Conservation (phyloP, 2,329 filamentous ascomycete genomes). For the Fusarium buharicum region DNA sequence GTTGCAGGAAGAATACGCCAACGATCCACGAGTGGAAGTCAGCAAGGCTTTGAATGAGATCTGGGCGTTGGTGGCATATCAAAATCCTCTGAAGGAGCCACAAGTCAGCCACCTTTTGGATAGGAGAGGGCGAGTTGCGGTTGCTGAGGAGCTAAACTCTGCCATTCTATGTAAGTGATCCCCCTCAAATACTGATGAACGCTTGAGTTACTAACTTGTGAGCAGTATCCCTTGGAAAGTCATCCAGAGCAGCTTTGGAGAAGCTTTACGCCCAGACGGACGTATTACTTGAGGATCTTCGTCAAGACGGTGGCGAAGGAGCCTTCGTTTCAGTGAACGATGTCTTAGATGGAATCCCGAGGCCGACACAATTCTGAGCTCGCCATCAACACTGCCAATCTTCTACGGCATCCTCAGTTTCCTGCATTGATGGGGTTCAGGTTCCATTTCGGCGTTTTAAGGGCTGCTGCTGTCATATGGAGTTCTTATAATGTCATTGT, state of each 20-base stretch:
- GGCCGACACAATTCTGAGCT: constrained; percentile 49
- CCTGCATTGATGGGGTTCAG: constrained; percentile 33
- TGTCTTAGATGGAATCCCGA: constrained; percentile 60
- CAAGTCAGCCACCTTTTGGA: constrained; percentile 83
- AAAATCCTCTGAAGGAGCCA: constrained; percentile 78
- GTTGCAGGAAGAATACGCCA: constrained; percentile 79
- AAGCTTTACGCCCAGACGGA: constrained; percentile 86
- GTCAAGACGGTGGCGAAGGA: constrained; percentile 80
- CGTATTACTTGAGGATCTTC: constrained; percentile 83
- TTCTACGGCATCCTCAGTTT: constrained; percentile 18
- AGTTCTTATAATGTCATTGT: constrained; percentile 17
- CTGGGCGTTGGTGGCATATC: constrained; percentile 88
- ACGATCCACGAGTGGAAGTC: constrained; percentile 75
- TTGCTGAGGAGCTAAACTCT: constrained; percentile 94
- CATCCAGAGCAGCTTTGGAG: constrained; percentile 85
- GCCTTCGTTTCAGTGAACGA: constrained; percentile 77
- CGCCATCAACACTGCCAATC: not conserved
- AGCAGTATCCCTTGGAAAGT: constrained; percentile 88
- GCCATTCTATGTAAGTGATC: constrained; percentile 81
- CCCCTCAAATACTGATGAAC: not conserved
- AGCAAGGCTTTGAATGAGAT: constrained; percentile 82
- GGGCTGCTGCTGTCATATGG: constrained; percentile 26
- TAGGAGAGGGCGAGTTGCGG: constrained; percentile 74
- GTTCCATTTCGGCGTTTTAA: constrained; percentile 41
- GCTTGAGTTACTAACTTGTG: constrained; percentile 28